Base-by-base conservation (phyloP, 192 early-diverging fungal genomes). In the Borealophlyctis nickersoniae region DNA sequence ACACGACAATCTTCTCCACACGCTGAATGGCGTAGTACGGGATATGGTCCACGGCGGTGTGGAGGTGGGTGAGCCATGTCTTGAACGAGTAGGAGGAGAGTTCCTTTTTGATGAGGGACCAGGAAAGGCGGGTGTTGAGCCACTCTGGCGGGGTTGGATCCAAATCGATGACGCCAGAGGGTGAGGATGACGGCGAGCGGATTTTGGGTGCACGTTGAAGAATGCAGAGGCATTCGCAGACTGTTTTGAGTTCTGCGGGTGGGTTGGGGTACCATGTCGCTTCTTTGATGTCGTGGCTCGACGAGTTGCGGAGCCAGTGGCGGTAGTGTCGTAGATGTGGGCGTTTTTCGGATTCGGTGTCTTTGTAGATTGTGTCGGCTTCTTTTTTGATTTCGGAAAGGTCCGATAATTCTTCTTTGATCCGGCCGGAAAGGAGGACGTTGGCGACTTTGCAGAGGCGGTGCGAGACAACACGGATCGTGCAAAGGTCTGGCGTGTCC, bases 191-290 rank as follows among this genome's bases (percentile, higher is more conserved):
- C 23, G 13, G 14, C 14, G 56, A 30, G 49, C 24, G 36, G n/a
- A 22, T 24, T 36, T 36, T n/a, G 16, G 31, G 14, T 19, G 26
- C 31, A 9, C 53, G 22, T 52, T 75, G 60, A 13, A 82, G 69
- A 35, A 75, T 73, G 54, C 65, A 69, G 22, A 82, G 63, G 52
- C 81, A 82, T 67, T 82, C 81, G 65, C 81, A 82, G 22, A 82
- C 71, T 24, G 68, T 73, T 48, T 74, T 73, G 35, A 82, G 59
- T 52, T 82, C 81, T 31, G 59, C 62, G 7, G 81, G 81, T 4
- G 81, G 74, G 1, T 56, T 66, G 5, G 77, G 23, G 62, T 77
- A 82, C 81, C 81, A 82, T 52, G 56, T 73, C 3, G 73, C 76
- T 54, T 82, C 81, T 33, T 60, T 79, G 26, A 82, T n/a, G 19